Evolutionary conservation across 1,139 yeast species (phyloP), one percentile per base, ranked within the genome.

Genomic region (Diutina catenulata): DNA sequence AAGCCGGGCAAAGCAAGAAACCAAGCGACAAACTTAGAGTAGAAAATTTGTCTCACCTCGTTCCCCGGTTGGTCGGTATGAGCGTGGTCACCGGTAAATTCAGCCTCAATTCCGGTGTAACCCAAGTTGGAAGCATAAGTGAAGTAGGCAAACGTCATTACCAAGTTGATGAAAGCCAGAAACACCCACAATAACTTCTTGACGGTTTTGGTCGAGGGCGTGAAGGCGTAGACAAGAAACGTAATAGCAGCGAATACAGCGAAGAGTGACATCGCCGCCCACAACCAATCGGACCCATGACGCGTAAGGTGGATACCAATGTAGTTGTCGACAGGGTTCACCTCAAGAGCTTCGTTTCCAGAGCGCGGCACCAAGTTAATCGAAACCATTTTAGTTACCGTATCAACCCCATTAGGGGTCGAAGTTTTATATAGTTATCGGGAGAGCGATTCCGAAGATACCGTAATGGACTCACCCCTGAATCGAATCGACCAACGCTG

Each of bases 41-140:
- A 80, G 52, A 76, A 80, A 47, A 79, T 62, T 57, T 79, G 82
- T 59, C 87, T 72, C 35, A 56, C 53, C 42, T 64, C 68, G 28
- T 67, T 60, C 29, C 52, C 60, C 31, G 43, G 53, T n/a, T n/a
- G n/a, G 15, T 45, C 39, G 32, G 66, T 62, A 22, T 57, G 56
- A 21, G 67, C 71, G 53, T 76, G 80, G 47, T 67, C 56, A n/a
- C n/a, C n/a, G 53, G 11, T 5, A 24, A 76, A 79, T 49, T 76
- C 79, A 31, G 69, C 70, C 28, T 57, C 59, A 38, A 70, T 62
- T 35, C 64, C 65, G 29, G 82, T 57, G 66, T 73, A 75, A 57
- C 87, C 87, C 48, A 79, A 65, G 51, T 79, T 64, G 21, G 86
- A 73, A 39, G 86, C 86, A 55, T 72, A 60, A 3, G 83, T 73